Conservation (phyloP, 2,329 filamentous ascomycete genomes). For the Fusarium sp. region DNA sequence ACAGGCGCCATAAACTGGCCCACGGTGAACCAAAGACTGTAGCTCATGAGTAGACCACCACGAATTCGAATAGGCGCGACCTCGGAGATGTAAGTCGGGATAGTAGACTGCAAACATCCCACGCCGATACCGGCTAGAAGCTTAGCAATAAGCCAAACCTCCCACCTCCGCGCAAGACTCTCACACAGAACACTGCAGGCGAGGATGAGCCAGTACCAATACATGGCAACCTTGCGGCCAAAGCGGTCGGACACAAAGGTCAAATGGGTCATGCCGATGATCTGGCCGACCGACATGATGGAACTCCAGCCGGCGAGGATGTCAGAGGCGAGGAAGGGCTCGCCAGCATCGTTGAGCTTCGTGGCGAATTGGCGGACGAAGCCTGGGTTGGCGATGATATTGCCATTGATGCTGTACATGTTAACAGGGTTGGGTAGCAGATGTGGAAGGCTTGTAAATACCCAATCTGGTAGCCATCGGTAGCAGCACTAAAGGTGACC, state of each 20-base stretch:
- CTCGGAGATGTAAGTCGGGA: conserved; percentile 57
- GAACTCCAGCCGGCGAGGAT: conserved; percentile 54
- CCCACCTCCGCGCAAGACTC: conserved; percentile 51
- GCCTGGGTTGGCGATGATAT: conserved; percentile 29
- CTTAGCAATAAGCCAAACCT: conserved; percentile 55
- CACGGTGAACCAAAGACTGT: conserved; percentile 58
- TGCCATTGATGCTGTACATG: conserved; percentile 19
- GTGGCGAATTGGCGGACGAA: conserved; percentile 27
- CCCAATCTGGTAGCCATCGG: conserved; percentile 47
- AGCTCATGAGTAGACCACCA: conserved; percentile 54
- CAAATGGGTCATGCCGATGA: conserved; percentile 51
- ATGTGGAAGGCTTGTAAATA: conserved; percentile 4
- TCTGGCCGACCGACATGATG: conserved; percentile 55
- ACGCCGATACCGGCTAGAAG: conserved; percentile 53
- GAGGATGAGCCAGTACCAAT: conserved; percentile 48
- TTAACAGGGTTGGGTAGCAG: background rate
- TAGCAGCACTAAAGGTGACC: conserved; percentile 43
- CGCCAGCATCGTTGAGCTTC: conserved; percentile 30
- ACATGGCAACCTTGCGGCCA: conserved; percentile 49
- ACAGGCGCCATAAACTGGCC: conserved; percentile 58
- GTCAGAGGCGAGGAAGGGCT: conserved; percentile 48
- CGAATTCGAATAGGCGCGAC: conserved; percentile 54
- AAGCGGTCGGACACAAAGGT: conserved; percentile 43
- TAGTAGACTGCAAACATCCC: conserved; percentile 55
- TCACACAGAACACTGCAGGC: conserved; percentile 53